Base-by-base conservation (phyloP, 2,329 filamentous ascomycete species). In the Keithomyces neogunnii region DNA sequence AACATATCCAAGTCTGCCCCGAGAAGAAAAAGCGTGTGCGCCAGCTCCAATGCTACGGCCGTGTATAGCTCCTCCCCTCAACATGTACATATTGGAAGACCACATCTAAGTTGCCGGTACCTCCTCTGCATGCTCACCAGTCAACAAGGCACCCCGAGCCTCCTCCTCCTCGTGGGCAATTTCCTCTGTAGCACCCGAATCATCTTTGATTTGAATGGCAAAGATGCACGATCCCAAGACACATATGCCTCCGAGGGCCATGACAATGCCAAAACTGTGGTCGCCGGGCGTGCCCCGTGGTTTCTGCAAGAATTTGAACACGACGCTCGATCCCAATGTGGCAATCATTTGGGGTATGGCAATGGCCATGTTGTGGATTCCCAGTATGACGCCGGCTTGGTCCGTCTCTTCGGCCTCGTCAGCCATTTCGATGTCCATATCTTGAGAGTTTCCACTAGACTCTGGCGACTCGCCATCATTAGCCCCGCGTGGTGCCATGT, bases 331-430 rank as follows among this genome's bases (percentile, higher is more conserved):
- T 29, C 87, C 82, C 31, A 96, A 71, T 5, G 90, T 96, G 9
- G 92, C 90, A 50, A 96, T 78, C 54, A 96, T 91, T 65, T 97
- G 92, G 1, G 92, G 92, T 4, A 89, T 84, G 1, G 91, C 89
- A 59, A 97, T 88, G 13, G 91, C 86, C 71, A 97, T 92, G 67
- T 97, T 97, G 73, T 97, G 92, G 50, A 97, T 90, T 7, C 92
- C 92, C 2, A 97, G 78, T 44, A 97, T 89, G 40, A 96, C 87
- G 42, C 92, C 90, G 4, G 90, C 89, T 64, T 93, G 86, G 61
- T 91, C 87, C 2, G 81, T 74, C 39, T 81, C 76, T 30, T 81
- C 75, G 3, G 78, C 76, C n/a, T 77, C 33, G 76, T 45, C 78
- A 3, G 42, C 19, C 9, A 33, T 38, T 42, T 52, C 51, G 19